Base-by-base conservation (phyloP, 768 basidiomycete genomes). In the Lentinula sp. region DNA sequence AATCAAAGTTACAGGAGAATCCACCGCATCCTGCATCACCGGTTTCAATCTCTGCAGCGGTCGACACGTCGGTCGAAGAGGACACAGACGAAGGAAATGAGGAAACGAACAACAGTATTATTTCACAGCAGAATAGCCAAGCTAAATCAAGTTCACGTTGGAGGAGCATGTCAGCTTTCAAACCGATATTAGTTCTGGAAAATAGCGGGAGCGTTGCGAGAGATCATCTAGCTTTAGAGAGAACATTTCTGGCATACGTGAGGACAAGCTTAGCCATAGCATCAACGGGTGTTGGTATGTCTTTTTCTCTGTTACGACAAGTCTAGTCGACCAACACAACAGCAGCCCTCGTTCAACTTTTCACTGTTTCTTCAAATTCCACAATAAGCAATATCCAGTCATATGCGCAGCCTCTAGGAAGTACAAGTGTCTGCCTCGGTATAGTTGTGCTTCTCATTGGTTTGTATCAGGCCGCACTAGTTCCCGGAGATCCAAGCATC, bases 221-320 rank as follows among this genome's bases (percentile, higher is more conserved):
- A 35, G 83, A 83, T 67, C 83, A 84, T 61, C 71, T 84, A 7
- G 80, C 82, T 0, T 76, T 75, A 1, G 83, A 84, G 63, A 71
- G 81, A 42, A 83, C 81, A 5, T 83, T 81, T 66, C 72, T 84
- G 12, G 81, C 83, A 16, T 85, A 83, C 63, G 71, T 83, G 39
- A 70, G 82, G 50, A 84, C 83, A 6, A 81, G 80, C 61, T 67
- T 84, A 33, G 75, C 81, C 1, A 73, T 83, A 6, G 75, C 80
- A n/a, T 77, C 76, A n/a, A 74, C 78, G 0, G 83, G 83, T 18
- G 79, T 84, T 50, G 81, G 55, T 56, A 45, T 16, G 55, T 56
- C 5, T 18, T 23, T 8, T 10, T 42, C 6, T 4, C 32, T 43
- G 43, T 32, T 42, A 9, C n/a, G 8, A 20, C 36, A 18, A 39